Evolutionary conservation across 2,329 filamentous ascomycete species (phyloP), one percentile per base, ranked within the genome.

Genomic region (Penicillium corylophilum): DNA sequence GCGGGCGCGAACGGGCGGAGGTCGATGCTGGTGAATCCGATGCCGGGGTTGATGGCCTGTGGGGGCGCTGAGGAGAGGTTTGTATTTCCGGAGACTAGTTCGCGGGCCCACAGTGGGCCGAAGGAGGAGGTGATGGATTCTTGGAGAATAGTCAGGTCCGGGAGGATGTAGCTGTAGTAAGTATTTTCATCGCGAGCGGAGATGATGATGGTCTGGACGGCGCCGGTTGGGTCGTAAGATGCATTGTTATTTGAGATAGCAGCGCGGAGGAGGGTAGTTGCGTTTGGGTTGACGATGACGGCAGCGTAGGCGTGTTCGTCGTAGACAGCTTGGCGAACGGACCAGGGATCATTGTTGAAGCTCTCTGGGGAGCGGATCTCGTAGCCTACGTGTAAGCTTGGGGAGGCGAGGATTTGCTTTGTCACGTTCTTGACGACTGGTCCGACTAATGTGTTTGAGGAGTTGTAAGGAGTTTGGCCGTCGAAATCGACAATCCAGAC

Each of bases 401-500:
- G 52, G 6, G 72, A 74, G 7, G 69, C 63, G 24, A 77, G 56
- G 45, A 79, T 69, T n/a, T 76, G 57, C 35, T 77, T 64, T 0
- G 76, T 77, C 0, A 78, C 65, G 26, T 77, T 61, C 1, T 74
- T 75, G 10, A 85, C 74, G 0, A 74, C 68, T 0, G 81, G 82
- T 1, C 84, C 84, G n/a, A 87, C 75, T 2, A 86, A 60, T 0
- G 83, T 77, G 16, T 72, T 63, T 15, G 73, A 72, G 4, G 71
- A 69, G 31, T 72, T 73, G 56, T 81, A 84, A 1, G 82, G 82
- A 1, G 75, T 63, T 41, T 76, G 74, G 4, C 79, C 80, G 63
- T 88, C 84, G 56, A 87, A 85, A 64, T 86, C 82, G 24, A 87
- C 83, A 2, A 86, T 78, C 54, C 81, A 79, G 8, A 87, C 74